Conservation (phyloP, 1,139 yeast genomes). For the Fermentozyma sake region DNA sequence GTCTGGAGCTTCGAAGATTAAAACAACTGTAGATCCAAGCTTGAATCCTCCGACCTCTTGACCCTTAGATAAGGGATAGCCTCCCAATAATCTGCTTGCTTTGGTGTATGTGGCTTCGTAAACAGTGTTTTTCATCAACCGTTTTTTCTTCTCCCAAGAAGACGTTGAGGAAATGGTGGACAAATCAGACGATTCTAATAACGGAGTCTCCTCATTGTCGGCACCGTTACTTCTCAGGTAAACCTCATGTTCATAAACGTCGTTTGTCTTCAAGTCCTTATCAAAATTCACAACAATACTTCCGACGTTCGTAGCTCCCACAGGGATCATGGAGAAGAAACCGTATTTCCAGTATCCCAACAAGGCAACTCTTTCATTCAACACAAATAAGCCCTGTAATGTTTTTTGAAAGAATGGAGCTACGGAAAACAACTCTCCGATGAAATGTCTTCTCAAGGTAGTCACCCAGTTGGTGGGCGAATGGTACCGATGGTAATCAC, state of each 20-base stretch:
- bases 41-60: conserved; percentile 97
- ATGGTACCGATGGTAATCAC: conserved; percentile 96
- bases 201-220: conserved; percentile 30
- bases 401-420: conserved; percentile 94
- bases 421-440: conserved; percentile 92
- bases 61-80: conserved; percentile 85
- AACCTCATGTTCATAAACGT: conserved; percentile 53
- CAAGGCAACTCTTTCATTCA: conserved; percentile 93
- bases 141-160: conserved; percentile 20
- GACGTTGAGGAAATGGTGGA: conserved; percentile 13
- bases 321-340: conserved; percentile 97
- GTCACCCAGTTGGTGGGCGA: conserved; percentile 97
- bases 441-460: conserved; percentile 87
- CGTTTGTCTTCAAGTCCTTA: conserved; percentile 83
- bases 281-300: conserved; percentile 90
- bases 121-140: conserved; percentile 69
- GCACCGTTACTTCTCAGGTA: conserved; percentile 22
- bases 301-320: conserved; percentile 98
- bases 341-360: conserved; percentile 97
- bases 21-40: conserved; percentile 91
- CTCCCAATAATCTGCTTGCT: conserved; percentile 77
- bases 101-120: conserved; percentile 90
- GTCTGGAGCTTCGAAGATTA: conserved; percentile 93
- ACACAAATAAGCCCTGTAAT: conserved; percentile 78
- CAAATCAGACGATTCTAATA: conserved; percentile 16